phyloP scores from a whole-genome alignment of 2,329 filamentous ascomycete species.

The Ophiosphaerella narmari region DNA sequence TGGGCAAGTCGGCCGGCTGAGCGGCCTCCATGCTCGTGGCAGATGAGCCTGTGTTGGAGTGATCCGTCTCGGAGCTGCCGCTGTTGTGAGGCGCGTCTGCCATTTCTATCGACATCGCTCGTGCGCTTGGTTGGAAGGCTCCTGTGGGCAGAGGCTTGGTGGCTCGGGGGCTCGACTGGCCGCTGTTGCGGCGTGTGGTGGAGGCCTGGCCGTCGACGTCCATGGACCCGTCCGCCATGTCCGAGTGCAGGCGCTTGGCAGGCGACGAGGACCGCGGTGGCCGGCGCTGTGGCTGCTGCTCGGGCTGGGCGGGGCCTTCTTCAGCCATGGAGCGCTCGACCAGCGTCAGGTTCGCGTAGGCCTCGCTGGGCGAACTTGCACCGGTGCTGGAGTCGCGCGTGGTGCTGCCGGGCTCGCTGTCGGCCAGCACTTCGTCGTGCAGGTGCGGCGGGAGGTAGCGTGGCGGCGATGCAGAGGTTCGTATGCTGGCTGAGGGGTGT shows the following conservation, averaged over 20 bases:
- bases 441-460: conserved; percentile 62
- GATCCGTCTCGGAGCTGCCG: conserved; percentile 35
- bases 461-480: conserved; percentile 34
- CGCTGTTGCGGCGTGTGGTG: conserved; percentile 25
- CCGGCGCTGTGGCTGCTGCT: conserved; percentile 22
- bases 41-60: conserved; percentile 26
- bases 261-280: conserved; percentile 56
- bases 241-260: conserved; percentile 60
- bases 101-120: conserved; percentile 53
- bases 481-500: conserved; percentile 33
- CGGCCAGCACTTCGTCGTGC: conserved; percentile 54
- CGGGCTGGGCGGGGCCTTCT: conserved; percentile 18
- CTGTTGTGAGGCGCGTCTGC: conserved; percentile 39
- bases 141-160: conserved; percentile 30
- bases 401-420: conserved; percentile 33
- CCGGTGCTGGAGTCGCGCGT: conserved; percentile 44
- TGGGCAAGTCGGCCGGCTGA: conserved; percentile 29
- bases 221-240: conserved; percentile 55
- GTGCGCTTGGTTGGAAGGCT: conserved; percentile 31
- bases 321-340: conserved; percentile 41
- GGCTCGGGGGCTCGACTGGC: conserved; percentile 29
- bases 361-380: conserved; percentile 56
- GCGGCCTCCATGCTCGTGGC: conserved; percentile 29
- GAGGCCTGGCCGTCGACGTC: conserved; percentile 35
- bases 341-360: conserved; percentile 58